Evolutionary conservation across 2,329 filamentous ascomycete genomes (phyloP).

Genomic region (Exophiala aquamarina): DNA sequence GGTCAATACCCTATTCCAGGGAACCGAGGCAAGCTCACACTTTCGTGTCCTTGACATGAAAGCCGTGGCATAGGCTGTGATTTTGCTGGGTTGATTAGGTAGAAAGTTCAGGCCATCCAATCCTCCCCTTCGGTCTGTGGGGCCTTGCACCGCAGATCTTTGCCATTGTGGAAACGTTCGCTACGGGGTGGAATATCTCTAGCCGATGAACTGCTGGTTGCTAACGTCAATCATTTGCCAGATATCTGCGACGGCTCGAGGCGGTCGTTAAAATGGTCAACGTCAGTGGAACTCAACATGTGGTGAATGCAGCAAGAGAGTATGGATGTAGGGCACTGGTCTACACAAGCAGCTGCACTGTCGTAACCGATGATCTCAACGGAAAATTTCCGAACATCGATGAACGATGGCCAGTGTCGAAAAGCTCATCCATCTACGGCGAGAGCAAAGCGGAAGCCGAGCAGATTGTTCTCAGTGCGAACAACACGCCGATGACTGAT

Average conservation of each 20-base stretch:
- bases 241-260: constrained; percentile 36
- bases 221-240: not conserved
- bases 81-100: too few species aligned
- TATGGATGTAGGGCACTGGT: constrained; percentile 51
- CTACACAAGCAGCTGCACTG: constrained; percentile 58
- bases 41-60: too few species aligned
- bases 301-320: constrained; percentile 47
- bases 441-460: constrained; percentile 46
- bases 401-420: constrained; percentile 40
- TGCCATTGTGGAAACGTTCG: too few species aligned
- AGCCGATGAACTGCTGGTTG: too few species aligned
- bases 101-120: too few species aligned
- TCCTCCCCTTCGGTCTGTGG: too few species aligned
- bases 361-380: constrained; percentile 52
- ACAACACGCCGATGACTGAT: constrained; percentile 17
- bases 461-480: constrained; percentile 40
- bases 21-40: too few species aligned
- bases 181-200: too few species aligned
- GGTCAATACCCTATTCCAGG: too few species aligned
- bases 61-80: too few species aligned
- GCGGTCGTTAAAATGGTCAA: constrained; percentile 51
- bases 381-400: constrained; percentile 39
- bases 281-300: constrained; percentile 55
- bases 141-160: too few species aligned
- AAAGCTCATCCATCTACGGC: constrained; percentile 42